Percentiles rank a stretch among this genome's conserved stretches.
These are phyloP conservation scores for Tuber brumale DNA, from an alignment of 495 filamentous ascomycete species.

Conservation along the genomic window DNA sequence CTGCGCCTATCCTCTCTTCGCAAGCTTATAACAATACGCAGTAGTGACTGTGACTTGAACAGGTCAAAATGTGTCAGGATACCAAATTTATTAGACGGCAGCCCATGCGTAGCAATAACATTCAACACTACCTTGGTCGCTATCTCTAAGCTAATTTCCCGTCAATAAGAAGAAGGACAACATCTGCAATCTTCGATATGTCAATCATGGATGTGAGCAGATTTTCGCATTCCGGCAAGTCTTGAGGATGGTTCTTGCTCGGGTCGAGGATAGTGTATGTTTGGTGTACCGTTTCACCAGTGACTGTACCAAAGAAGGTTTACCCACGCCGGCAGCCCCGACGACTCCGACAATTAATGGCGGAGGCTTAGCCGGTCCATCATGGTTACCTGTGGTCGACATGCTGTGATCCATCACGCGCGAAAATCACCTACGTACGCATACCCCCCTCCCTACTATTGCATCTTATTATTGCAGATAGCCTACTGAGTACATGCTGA, in stretches of 20 bases:
- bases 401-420: constrained; percentile 58
- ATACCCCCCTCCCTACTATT: not conserved
- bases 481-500: constrained; percentile 81
- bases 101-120: constrained; percentile 76
- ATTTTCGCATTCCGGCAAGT: constrained; percentile 92
- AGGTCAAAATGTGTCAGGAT: constrained; percentile 93
- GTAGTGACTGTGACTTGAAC: constrained; percentile 82
- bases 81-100: constrained; percentile 97
- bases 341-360: constrained; percentile 87
- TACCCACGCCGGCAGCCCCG: too few species aligned
- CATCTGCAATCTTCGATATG: constrained; percentile 90
- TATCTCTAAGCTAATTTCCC: constrained; percentile 99
- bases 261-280: constrained; percentile 79
- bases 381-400: constrained; percentile 87
- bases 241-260: constrained; percentile 83
- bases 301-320: constrained; percentile 84
- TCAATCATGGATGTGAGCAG: constrained; percentile 94
- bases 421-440: constrained; percentile 6
- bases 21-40: too few species aligned
- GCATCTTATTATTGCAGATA: not conserved
- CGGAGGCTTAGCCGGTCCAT: constrained; percentile 88
- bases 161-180: constrained; percentile 94
- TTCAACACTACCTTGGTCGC: constrained; percentile 99
- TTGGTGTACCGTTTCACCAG: constrained; percentile 92
- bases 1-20: too few species aligned